Evolutionary conservation across 345 rosid genomes (phyloP).

Genomic region (Salix udensis): DNA sequence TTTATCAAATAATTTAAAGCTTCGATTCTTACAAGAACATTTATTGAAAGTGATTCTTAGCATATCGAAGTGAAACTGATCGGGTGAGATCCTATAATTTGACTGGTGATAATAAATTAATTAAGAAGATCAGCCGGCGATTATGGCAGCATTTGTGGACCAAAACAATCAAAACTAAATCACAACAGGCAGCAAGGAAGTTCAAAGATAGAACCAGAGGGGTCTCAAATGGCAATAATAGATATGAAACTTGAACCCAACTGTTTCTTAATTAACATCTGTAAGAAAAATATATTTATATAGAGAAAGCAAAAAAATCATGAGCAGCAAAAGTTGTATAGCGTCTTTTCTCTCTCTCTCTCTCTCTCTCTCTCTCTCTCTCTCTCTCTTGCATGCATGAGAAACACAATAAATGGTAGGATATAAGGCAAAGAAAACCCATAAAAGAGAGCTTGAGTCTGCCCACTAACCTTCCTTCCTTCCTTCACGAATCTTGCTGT

Average conservation of each 20-base stretch:
- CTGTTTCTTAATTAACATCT: background rate
- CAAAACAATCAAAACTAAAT: too few relatives aligned
- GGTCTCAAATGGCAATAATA: background rate
- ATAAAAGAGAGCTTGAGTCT: background rate
- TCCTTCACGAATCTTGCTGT: background rate
- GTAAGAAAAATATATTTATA: too few relatives aligned
- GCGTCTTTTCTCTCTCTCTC: background rate
- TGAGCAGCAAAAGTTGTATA: background rate
- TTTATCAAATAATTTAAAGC: background rate
- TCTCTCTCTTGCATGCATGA: background rate
- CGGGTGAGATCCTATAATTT: constrained; percentile 2
- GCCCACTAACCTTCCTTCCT: background rate
- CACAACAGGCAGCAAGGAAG: too few relatives aligned
- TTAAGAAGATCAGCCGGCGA: background rate
- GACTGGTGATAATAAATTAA: background rate
- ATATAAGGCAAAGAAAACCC: background rate
- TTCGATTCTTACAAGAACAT: too few relatives aligned
- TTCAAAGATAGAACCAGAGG: background rate
- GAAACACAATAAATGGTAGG: background rate
- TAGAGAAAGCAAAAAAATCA: background rate
- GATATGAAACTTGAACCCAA: background rate
- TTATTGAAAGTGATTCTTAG: background rate
- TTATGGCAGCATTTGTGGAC: background rate
- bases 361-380: too few relatives aligned
- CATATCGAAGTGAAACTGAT: background rate